Conservation (phyloP, 306 rosid species). For the Quercus berberidifolia region DNA sequence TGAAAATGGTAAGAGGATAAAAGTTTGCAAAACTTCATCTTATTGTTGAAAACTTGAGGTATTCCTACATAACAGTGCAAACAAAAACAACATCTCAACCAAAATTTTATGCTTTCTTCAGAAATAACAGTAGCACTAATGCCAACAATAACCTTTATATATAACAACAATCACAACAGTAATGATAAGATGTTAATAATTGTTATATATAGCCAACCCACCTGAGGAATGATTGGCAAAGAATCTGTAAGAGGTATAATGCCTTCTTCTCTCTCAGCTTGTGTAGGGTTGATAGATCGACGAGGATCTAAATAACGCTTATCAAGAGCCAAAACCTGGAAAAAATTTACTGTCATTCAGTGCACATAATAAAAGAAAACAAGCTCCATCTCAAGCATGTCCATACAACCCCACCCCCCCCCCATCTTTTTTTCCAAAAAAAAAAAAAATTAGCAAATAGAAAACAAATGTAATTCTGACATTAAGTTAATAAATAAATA, state of each 20-base stretch:
- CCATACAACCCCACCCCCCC: too few species aligned
- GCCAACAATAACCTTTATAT: too few species aligned
- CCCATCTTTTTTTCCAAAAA: background rate
- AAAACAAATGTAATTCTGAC: background rate
- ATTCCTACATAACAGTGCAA: background rate
- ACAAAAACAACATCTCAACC: background rate
- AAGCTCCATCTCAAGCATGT: background rate
- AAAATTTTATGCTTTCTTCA: background rate
- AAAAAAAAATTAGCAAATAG: background rate
- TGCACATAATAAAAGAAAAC: background rate
- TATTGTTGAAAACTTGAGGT: background rate
- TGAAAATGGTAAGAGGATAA: background rate
- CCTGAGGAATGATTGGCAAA: constrained; percentile 91
- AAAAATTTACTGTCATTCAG: constrained; percentile 7
- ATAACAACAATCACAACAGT: background rate
- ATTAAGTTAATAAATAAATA: background rate
- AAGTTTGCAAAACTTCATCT: background rate
- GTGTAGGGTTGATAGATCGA: constrained; percentile 76
- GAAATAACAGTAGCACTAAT: background rate
- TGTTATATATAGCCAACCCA: constrained; percentile 9
- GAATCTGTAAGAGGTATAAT: constrained; percentile 94
- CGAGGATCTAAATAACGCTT: constrained; percentile 91
- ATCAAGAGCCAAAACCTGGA: constrained; percentile 92
- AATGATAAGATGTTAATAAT: background rate
- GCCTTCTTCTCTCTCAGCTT: constrained; percentile 94